Evolutionary conservation across 345 rosid genomes (phyloP), one percentile per base, ranked within the genome.

Genomic region (Moricandia moricandioides): DNA sequence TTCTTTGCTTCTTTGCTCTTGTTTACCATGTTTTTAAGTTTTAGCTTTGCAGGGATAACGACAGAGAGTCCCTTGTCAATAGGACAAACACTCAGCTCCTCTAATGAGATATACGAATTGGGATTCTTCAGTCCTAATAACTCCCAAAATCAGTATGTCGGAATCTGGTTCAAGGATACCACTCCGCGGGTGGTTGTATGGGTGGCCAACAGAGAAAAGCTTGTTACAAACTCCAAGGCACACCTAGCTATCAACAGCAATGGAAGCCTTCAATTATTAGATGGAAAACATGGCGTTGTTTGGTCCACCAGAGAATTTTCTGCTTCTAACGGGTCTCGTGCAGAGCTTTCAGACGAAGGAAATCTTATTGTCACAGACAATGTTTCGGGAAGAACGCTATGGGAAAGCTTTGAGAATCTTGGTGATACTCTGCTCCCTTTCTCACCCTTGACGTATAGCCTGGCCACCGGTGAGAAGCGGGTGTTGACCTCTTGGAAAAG

Each of bases 281-380:
- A 70, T 26, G 76, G 74, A 1, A 62, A 68, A 16, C 43, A 24
- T 27, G 73, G 26, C 0, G 31, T 69, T 49, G 55, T 74, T 6
- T 81, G 84, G 84, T 81, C 84, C 21, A 43, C 7, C 1, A 51
- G 40, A 14, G 61, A 5, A 2, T 4, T 60, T 7, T 16, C 4
- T 10, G 2, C 67, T 0, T 70, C 71, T 52, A 70, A 8, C 3
- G 45, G 60, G 12, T 87, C 85, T 10, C 74, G 72, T 17, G 85
- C 76, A n/a, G 90, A 84, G 85, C 75, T 93, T 65, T 72, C 71
- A 12, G 86, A 81, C 45, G 66, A 71, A 0, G 97, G 97, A 30
- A 86, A 91, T 62, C 77, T 93, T 14, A 75, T 88, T 7, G 71
- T 89, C 13, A 86, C 51, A 60, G 89, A 89, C 12, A 30, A 0